phyloP scores from a whole-genome alignment of 2,329 filamentous ascomycete genomes.

The Shiraia sp. region DNA sequence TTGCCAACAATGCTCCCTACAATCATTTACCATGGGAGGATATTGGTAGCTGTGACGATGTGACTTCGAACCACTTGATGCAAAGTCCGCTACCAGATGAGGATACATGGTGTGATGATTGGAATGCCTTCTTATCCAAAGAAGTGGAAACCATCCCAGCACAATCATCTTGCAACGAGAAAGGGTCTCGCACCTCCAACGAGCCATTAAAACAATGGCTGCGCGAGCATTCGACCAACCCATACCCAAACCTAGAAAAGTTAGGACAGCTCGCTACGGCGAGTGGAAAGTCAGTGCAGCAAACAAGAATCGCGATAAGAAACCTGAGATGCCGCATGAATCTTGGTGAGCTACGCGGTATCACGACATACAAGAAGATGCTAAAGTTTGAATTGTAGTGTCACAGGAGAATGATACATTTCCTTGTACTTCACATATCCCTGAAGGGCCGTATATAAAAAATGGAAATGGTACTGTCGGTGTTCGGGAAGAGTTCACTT shows the following conservation, averaged over 20 bases:
- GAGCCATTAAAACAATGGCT: conserved; percentile 7
- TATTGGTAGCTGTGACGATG: too few species aligned
- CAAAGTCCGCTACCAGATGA: too few species aligned
- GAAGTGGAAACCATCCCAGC: not conserved
- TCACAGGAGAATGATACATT: too few species aligned
- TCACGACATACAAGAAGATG: not conserved
- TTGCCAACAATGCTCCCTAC: too few species aligned
- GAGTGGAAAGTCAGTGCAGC: conserved; percentile 1
- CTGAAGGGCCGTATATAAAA: too few species aligned
- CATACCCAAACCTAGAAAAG: conserved; percentile 7
- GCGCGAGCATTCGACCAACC: conserved; percentile 1
- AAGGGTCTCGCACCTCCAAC: not conserved
- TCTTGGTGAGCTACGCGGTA: not conserved
- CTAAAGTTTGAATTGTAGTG: too few species aligned
- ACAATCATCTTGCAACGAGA: not conserved
- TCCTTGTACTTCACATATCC: too few species aligned
- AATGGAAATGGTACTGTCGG: too few species aligned
- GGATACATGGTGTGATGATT: too few species aligned
- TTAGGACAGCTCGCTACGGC: not conserved
- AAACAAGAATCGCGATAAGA: conserved; percentile 7
- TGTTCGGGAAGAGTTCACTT: too few species aligned
- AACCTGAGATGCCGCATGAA: conserved; percentile 11
- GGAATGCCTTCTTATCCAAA: not conserved
- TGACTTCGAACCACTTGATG: too few species aligned
- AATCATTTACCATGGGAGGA: too few species aligned